Percentiles rank a stretch among this genome's conserved stretches.
phyloP scores from a whole-genome alignment of 345 rosid genomes.

The Ceriops tagal region DNA sequence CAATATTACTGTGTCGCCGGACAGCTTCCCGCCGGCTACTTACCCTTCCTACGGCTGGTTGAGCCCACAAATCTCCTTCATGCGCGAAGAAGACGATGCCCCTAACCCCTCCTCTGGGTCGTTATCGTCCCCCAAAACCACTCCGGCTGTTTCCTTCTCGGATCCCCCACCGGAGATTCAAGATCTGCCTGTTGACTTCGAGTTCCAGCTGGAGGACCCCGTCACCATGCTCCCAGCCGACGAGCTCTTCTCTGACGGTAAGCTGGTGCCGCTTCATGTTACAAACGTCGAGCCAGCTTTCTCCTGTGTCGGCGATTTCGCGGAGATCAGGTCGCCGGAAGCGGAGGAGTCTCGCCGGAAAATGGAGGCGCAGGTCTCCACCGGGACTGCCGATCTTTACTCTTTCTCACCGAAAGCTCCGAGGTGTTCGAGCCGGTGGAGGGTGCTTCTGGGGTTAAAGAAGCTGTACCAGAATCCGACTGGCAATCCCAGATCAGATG shows the following conservation, averaged over 20 bases:
- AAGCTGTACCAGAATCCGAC: slow-evolving; percentile 46
- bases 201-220: slow-evolving; percentile 82
- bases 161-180: slow-evolving; percentile 11
- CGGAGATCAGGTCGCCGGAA: slow-evolving; percentile 32
- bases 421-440: slow-evolving; percentile 91
- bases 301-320: slow-evolving; percentile 11
- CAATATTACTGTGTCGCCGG: slow-evolving; percentile 46
- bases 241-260: slow-evolving; percentile 84
- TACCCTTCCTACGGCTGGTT: slow-evolving; percentile 51
- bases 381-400: slow-evolving; percentile 32
- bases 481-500: slow-evolving; percentile 28
- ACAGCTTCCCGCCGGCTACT: slow-evolving; percentile 40
- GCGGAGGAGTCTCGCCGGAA: slow-evolving; percentile 33
- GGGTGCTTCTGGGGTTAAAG: slow-evolving; percentile 70
- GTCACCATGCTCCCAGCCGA: slow-evolving; percentile 88
- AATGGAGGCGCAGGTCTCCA: slow-evolving; percentile 38
- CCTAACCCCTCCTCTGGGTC: slow-evolving; percentile 2
- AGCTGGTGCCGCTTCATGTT: slow-evolving; percentile 71
- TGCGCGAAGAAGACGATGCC: slow-evolving; percentile 41
- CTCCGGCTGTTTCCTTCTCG: too few species aligned
- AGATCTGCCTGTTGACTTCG: slow-evolving; percentile 54
- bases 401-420: slow-evolving; percentile 79
- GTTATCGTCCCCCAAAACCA: not conserved
- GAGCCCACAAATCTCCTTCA: slow-evolving; percentile 58
- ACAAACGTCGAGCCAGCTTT: slow-evolving; percentile 13